Base-by-base conservation (phyloP, 2,329 filamentous ascomycete species). In the Aspergillus sp. region DNA sequence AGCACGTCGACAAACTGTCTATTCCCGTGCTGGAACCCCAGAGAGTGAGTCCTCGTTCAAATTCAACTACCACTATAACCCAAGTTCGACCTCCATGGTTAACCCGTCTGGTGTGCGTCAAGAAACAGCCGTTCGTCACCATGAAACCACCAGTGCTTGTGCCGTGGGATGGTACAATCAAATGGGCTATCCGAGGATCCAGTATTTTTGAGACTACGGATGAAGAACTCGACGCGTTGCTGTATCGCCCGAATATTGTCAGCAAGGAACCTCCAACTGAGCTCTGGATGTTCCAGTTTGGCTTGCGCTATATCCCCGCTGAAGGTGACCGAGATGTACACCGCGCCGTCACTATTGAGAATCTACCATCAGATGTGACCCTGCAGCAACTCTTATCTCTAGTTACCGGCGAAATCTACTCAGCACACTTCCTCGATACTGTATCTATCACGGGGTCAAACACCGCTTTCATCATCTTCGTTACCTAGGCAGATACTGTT, bases 401-500 rank as follows among this genome's bases (percentile, higher is more conserved):
- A 11, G 59, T 74, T 7, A 57, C 61, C 1, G 70, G 69, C 7
- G 72, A 68, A 17, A 64, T 75, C 8, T 71, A 69, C 50, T 69
- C 68, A 3, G 71, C 71, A 10, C 66, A 68, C 47, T 64, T 76
- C 4, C 60, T 70, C 39, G 68, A 74, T 57, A 75, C 72, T 5
- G 58, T 42, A 11, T 42, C 64, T 2, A 70, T 72, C 25, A 71
- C 67, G 1, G 71, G 73, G 7, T 70, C 64, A 23, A 70, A 70
- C 49, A 75, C 71, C 3, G 73, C 68, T 5, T 59, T 75, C 32
- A 58, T 75, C 2, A 67, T 68, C 3, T 76, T 75, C 51, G 54
- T 73, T 15, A 59, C 54, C 3, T 65, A 74, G 49, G 41, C 56
- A 2, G 65, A 71, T 36, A 71, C 73, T 2, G 17, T 60, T 11